Base-by-base conservation (phyloP, 75 land plant species). In the Picea glauca region DNA sequence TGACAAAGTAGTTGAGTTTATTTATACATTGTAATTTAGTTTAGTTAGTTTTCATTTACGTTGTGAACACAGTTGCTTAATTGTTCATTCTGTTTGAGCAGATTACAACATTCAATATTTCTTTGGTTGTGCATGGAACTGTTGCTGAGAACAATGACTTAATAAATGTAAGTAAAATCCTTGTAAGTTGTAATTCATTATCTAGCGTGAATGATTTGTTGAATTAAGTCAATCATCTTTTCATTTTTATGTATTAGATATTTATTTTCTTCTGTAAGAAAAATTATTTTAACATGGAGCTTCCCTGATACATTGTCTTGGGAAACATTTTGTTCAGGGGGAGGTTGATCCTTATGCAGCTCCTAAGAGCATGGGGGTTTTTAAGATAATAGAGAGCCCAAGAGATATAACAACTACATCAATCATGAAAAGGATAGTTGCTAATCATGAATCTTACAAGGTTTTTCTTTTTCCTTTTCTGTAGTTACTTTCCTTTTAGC, bases 101-200 rank as follows among this genome's bases (percentile, higher is more conserved):
- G 87, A 84, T 86, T 58, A 86, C 88, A 3, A 86, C 88, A 0
- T 86, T 86, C 83, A 84, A 86, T 80, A 86, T 86, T n/a, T 86
- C 87, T 11, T 76, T 84, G 76, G 88, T 86, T 46, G 88, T 86
- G 58, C 88, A 86, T 81, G 88, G 88, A 78, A 86, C 87, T 31
- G 78, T 82, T 72, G 87, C 87, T 13, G 88, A 86, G 76, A 78
- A 60, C 67, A 72, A 72, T 76, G 80, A 84, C 15, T 58, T 80
- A 73, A 43, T 78, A 54, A 76, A 79, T 60, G 87, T 86, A 86
- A 76, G 85, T 70, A 31, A 4, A 38, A 64, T 38, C 58, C 58
- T 26, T 5, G 11, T 1, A 50, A 46, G 54, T 46, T 46, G 75
- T 21, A 43, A 67, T 68, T 83, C 82, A 70, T 75, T 20, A 26